Conservation (phyloP, 2,329 filamentous ascomycete species). For the Nigrospora oryzae region DNA sequence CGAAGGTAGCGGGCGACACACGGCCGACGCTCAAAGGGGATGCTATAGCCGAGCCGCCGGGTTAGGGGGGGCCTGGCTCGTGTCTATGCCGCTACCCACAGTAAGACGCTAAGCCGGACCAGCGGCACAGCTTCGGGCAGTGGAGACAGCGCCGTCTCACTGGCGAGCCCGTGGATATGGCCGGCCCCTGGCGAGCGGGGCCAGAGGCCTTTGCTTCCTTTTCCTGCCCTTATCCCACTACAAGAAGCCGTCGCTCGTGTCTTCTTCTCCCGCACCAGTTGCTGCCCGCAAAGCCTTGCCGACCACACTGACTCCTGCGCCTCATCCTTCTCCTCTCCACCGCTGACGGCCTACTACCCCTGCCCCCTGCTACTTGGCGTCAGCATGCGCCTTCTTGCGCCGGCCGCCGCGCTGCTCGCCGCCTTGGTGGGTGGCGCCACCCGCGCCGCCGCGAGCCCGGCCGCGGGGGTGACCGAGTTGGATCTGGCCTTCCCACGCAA, state of each 20-base stretch:
- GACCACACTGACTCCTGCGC: not conserved
- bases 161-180: not conserved
- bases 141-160: not conserved
- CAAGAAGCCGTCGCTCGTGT: not conserved
- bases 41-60: not conserved
- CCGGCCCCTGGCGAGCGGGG: not conserved
- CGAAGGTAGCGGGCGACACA: not conserved
- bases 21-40: not conserved
- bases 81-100: not conserved
- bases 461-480: constrained; percentile 9
- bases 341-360: not conserved
- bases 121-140: not conserved
- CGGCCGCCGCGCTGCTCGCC: not conserved
- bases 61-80: not conserved
- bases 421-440: constrained; percentile 1
- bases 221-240: not conserved
- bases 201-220: not conserved
- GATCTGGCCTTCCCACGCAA: constrained; percentile 17
- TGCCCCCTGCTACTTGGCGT: not conserved
- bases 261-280: not conserved
- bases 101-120: not conserved
- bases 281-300: not conserved
- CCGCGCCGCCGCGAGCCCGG: not conserved
- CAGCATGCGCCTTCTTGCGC: not conserved
- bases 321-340: not conserved